Evolutionary conservation across 2,329 filamentous ascomycete species (phyloP).

Genomic region (Calonectria pseudoreteaudii): DNA sequence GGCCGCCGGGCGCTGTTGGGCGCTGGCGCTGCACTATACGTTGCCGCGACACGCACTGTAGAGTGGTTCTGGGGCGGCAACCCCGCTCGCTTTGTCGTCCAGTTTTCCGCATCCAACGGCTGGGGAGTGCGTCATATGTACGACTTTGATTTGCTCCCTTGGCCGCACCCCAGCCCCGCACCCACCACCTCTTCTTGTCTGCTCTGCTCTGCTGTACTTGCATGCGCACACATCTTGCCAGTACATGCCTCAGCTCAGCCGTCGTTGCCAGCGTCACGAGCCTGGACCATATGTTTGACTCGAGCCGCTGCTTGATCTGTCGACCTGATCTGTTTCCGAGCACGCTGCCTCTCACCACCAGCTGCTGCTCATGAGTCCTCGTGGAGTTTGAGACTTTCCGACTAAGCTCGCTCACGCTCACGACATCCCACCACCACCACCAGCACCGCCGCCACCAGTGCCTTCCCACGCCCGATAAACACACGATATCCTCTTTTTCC

Average conservation of each 20-base stretch:
- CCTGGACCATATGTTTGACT: slow-evolving; percentile 1
- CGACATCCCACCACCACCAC: neutral
- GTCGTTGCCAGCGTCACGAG: slow-evolving; percentile 19
- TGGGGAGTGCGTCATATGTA: slow-evolving; percentile 2
- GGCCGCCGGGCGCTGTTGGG: slow-evolving; percentile 4
- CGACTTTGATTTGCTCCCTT: slow-evolving; percentile 5
- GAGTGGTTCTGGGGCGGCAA: neutral
- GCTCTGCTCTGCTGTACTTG: slow-evolving; percentile 13
- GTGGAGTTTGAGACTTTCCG: slow-evolving; percentile 7
- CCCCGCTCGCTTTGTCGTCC: neutral
- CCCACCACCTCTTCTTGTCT: neutral
- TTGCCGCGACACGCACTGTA: slow-evolving; percentile 10
- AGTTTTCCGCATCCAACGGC: neutral
- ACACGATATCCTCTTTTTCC: slow-evolving; percentile 17
- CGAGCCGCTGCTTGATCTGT: neutral
- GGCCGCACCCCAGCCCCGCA: neutral
- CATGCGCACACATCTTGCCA: slow-evolving; percentile 10
- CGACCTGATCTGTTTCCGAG: slow-evolving; percentile 1
- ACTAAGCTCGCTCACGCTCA: slow-evolving; percentile 17
- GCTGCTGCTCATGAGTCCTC: slow-evolving; percentile 5
- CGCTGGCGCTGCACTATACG: neutral
- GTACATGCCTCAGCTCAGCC: slow-evolving; percentile 2
- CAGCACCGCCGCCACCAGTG: neutral
- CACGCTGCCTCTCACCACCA: slow-evolving; percentile 1
- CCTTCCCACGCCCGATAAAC: slow-evolving; percentile 24